Evolutionary conservation across 1,139 yeast genomes (phyloP), one percentile per base, ranked within the genome.

Genomic region (Geotrichum fermentans): DNA sequence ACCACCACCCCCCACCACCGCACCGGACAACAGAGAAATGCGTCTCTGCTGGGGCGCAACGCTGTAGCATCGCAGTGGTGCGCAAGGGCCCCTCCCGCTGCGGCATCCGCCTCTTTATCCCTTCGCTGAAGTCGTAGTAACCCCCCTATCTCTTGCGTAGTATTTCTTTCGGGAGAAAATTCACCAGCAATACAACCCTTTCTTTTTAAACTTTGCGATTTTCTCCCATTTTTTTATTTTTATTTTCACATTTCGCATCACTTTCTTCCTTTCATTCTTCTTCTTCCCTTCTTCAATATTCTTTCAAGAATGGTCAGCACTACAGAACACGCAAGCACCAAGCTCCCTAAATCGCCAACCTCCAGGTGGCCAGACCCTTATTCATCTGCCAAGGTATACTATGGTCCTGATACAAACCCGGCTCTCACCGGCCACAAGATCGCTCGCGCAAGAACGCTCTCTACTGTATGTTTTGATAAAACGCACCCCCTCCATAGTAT

Each of bases 311-410:
- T 33, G 36, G 36, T 33, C 16, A 18, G 18, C 8, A 4, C 36
- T 33, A 16, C 36, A 33, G 36, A 33, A 8, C 6, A 4, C 20
- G 4, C 20, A 14, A 16, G 6, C 17, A 4, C 10, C 14, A 13
- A 13, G 11, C 16, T 16, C 4, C 8, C 36, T 11, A 16, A 26
- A 14, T 22, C 32, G 13, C n/a, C 41, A 16, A 38, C 41, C 16
- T 13, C 18, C n/a, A 22, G 14, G 26, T 40, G 43, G 43, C 36
- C 46, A 4, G 84, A 81, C 61, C 94, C 94, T 0, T 82, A 73
- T 56, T 83, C 83, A 16, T 68, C 71, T 14, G 78, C 94, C 0
- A 92, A 84, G 51, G 72, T 75, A 28, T 86, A 86, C 62, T 85
- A 85, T 63, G 87, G 89, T 3, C 80, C 83, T 1, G 68, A 66